Evolutionary conservation across 495 filamentous ascomycete genomes (phyloP).

Genomic region (Chaetomium tenue): DNA sequence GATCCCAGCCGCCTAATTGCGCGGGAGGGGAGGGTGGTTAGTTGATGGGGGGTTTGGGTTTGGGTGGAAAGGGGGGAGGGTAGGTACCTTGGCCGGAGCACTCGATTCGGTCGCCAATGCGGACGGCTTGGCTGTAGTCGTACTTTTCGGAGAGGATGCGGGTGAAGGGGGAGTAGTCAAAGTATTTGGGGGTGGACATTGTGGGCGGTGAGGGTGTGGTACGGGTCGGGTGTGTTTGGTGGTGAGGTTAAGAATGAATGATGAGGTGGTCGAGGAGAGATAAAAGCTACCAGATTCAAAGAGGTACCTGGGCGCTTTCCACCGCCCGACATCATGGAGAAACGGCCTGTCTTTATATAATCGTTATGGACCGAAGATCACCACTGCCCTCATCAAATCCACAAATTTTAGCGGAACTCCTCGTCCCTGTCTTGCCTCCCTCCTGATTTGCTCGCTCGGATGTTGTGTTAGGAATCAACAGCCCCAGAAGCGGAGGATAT

Average conservation of each 20-base stretch:
- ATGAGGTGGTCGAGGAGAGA: too few relatives aligned
- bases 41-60: neutral
- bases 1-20: constrained; percentile 23
- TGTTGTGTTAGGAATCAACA: neutral
- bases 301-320: too few relatives aligned
- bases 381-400: too few relatives aligned
- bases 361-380: too few relatives aligned
- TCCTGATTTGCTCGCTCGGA: too few relatives aligned
- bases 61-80: neutral
- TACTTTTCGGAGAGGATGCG: constrained; percentile 1
- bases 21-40: neutral
- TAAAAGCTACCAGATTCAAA: too few relatives aligned
- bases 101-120: constrained; percentile 16
- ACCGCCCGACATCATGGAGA: too few relatives aligned
- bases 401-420: too few relatives aligned
- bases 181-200: neutral
- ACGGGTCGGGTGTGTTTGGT: neutral
- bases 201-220: neutral
- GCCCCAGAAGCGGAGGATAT: neutral
- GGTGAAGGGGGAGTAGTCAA: constrained; percentile 8
- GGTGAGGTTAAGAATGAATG: neutral
- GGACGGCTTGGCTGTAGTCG: constrained; percentile 19
- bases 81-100: constrained; percentile 15
- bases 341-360: too few relatives aligned
- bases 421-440: too few relatives aligned